A percentile compares a stretch with the other conserved stretches of the same genome.
Conservation (phyloP, 371 early-diverging fungal genomes). For the Mortierella polycephala region DNA sequence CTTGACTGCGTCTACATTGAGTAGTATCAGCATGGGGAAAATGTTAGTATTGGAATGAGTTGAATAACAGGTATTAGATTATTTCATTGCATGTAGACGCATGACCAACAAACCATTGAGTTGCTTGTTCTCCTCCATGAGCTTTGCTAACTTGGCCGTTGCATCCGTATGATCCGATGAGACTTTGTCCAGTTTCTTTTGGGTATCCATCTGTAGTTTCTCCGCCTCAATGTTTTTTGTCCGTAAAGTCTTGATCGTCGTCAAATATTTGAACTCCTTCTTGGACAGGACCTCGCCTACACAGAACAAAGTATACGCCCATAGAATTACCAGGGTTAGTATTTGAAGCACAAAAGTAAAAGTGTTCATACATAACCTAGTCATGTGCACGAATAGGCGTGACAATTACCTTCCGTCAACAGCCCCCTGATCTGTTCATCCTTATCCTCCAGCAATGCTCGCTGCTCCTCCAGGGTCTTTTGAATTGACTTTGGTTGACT, state of each 20-base stretch:
- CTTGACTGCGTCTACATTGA: constrained; percentile 15
- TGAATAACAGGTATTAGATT: neutral
- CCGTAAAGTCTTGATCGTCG: constrained; percentile 78
- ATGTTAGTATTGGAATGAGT: neutral
- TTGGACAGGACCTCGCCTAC: constrained; percentile 84
- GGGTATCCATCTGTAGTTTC: constrained; percentile 63
- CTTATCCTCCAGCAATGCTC: constrained; percentile 63
- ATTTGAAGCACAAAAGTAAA: neutral
- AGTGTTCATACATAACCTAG: neutral
- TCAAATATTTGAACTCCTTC: constrained; percentile 78
- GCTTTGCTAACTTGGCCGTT: constrained; percentile 61
- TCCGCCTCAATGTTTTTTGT: constrained; percentile 74
- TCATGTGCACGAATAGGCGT: too few relatives aligned
- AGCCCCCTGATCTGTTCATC: constrained; percentile 73
- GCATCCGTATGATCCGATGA: constrained; percentile 61
- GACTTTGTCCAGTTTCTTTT: constrained; percentile 70
- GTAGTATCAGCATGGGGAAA: neutral
- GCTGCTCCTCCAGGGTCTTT: constrained; percentile 59
- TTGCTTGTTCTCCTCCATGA: constrained; percentile 66
- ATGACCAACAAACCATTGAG: constrained; percentile 56
- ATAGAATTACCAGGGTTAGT: neutral
- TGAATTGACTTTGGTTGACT: constrained; percentile 48
- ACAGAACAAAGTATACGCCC: neutral
- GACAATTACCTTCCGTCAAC: constrained; percentile 67
- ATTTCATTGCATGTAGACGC: neutral